Evolutionary conservation across 768 basidiomycete genomes (phyloP), one percentile per base, ranked within the genome.

Genomic region (Russula emetica): DNA sequence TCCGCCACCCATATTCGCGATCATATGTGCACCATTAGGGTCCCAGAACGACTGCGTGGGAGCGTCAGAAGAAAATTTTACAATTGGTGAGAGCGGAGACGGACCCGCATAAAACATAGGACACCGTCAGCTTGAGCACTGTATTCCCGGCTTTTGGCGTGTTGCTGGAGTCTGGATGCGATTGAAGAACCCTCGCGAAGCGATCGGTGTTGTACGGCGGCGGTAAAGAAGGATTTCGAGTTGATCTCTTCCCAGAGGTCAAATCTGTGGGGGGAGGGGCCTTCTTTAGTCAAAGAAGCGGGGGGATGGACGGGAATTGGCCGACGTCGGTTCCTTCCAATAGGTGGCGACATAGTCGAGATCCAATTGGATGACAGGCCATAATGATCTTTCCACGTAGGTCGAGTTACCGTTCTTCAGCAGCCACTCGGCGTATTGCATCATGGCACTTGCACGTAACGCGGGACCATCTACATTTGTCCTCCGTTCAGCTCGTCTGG

Each of bases 101-200:
- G 16, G 55, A 80, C 88, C 78, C 88, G 88, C 63, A 90, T 75
- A 79, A 90, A 90, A 71, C 90, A 91, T 40, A 90, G 79, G 9
- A 84, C 62, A 45, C 24, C 8, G 16, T 42, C 24, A 2, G 36
- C 34, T 71, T 91, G 85, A 0, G 78, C 75, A 4, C 74, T 76
- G 68, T 86, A 89, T 18, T 69, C 73, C 44, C 69, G 71, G 6
- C 78, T 80, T 20, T 73, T 70, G n/a, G 77, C 73, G 1, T 77
- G 74, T 68, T 85, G 79, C n/a, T 83, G 3, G 83, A 36, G 77
- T 26, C 75, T 72, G 8, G 73, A 75, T 0, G 90, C 88, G 16
- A 92, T 77, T 0, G 79, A 65, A 78, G 47, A 24, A 87, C 90
- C 71, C 7, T 88, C 80, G 10, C 56, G 61, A 34, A 66, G 22